Conservation (phyloP, 768 basidiomycete genomes). For the Trichaptum fuscoviolaceum region DNA sequence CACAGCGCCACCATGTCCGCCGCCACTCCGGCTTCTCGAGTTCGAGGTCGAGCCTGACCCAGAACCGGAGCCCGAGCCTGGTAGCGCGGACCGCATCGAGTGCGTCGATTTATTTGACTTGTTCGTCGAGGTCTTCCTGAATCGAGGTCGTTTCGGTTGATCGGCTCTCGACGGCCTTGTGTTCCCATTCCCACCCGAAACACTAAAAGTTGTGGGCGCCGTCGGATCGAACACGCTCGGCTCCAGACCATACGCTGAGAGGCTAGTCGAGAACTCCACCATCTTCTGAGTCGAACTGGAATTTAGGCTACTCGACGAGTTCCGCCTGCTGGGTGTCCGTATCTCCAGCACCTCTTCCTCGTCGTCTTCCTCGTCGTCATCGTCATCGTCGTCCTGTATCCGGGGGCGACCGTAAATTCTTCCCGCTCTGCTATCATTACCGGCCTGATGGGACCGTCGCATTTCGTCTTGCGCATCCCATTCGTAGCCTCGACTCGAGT, state of each 20-base stretch:
- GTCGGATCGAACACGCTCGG: background rate
- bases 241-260: background rate
- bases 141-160: background rate
- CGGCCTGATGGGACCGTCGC: background rate
- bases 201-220: no score
- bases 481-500: constrained; percentile 13
- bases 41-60: constrained; percentile 9
- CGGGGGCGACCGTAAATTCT: constrained; percentile 4
- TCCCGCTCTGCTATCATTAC: background rate
- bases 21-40: constrained; percentile 7
- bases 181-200: background rate
- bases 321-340: constrained; percentile 7
- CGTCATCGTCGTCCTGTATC: constrained; percentile 16
- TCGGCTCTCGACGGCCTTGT: background rate
- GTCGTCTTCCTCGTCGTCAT: constrained; percentile 23
- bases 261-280: background rate
- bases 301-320: constrained; percentile 8
- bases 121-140: constrained; percentile 4
- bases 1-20: constrained; percentile 20
- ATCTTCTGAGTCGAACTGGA: background rate
- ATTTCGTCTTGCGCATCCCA: constrained; percentile 10
- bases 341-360: constrained; percentile 11
- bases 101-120: constrained; percentile 9
- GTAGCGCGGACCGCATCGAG: constrained; percentile 21
- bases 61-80: constrained; percentile 25